A percentile compares a stretch with the other conserved stretches of the same genome.
Evolutionary conservation across 768 basidiomycete genomes (phyloP).

Genomic region (Pulveroboletus sp.): DNA sequence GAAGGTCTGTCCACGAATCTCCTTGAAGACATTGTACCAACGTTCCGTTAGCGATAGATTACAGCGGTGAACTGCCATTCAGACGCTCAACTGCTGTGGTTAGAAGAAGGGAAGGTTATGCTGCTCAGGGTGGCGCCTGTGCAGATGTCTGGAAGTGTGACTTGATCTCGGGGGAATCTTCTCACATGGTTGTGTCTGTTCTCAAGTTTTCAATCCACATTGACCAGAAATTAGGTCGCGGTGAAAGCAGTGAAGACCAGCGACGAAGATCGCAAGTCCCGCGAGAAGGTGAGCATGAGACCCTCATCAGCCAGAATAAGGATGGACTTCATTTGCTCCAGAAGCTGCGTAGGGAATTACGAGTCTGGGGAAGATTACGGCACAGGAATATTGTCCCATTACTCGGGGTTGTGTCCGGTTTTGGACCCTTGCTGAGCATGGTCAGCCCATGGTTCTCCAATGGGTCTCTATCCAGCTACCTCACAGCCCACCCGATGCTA

Average conservation of each 20-base stretch:
- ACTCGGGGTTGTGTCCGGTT: conserved; percentile 27
- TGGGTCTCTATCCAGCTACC: conserved; percentile 24
- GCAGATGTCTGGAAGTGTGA: conserved; percentile 26
- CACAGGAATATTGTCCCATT: conserved; percentile 31
- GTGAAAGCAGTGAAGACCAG: conserved; percentile 16
- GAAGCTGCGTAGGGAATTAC: conserved; percentile 30
- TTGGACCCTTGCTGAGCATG: conserved; percentile 29
- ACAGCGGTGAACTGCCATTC: too few species aligned
- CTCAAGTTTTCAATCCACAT: background rate
- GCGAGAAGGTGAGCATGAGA: conserved; percentile 13
- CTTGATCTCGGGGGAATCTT: conserved; percentile 5
- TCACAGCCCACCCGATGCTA: background rate
- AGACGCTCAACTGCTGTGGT: background rate
- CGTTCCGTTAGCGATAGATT: background rate
- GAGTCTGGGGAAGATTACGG: conserved; percentile 12
- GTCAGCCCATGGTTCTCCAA: conserved; percentile 33
- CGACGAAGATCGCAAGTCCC: background rate
- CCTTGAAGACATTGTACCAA: background rate
- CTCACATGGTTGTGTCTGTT: conserved; percentile 4
- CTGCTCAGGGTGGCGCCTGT: conserved; percentile 12
- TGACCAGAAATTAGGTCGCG: conserved; percentile 15
- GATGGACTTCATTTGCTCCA: background rate
- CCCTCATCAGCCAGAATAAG: background rate
- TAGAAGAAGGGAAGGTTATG: conserved; percentile 1
- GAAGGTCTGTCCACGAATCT: conserved; percentile 6